Evolutionary conservation across 2,329 filamentous ascomycete species (phyloP).

Genomic region (Calonectria pseudoreteaudii): DNA sequence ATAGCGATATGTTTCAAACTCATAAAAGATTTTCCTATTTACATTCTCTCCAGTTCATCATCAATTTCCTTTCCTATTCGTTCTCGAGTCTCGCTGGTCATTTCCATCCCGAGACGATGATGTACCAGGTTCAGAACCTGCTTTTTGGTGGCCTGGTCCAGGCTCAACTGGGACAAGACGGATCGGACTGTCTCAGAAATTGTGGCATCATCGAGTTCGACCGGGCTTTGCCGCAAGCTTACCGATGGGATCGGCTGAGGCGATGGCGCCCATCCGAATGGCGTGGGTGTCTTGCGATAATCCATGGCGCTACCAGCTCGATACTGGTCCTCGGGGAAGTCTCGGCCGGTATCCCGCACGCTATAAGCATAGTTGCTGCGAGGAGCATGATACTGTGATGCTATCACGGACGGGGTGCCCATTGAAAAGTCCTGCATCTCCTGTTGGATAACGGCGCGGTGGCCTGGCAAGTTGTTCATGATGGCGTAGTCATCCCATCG

Average conservation of each 20-base stretch:
- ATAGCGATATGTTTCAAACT: neutral
- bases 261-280: conserved; percentile 90
- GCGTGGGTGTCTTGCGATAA: conserved; percentile 64
- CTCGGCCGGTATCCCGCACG: neutral
- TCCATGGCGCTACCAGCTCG: neutral
- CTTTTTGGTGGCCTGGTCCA: conserved; percentile 97
- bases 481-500: conserved; percentile 97
- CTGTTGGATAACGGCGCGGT: conserved; percentile 74
- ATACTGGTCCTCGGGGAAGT: neutral
- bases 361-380: neutral
- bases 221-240: conserved; percentile 69
- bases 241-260: conserved; percentile 55
- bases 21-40: conserved; percentile 41
- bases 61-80: conserved; percentile 97
- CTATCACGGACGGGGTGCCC: conserved; percentile 53
- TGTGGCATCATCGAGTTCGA: conserved; percentile 79
- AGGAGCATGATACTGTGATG: neutral
- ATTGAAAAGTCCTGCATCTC: conserved; percentile 87
- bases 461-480: conserved; percentile 88
- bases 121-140: conserved; percentile 92
- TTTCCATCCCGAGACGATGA: conserved; percentile 89
- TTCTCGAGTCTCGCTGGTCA: conserved; percentile 84
- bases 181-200: conserved; percentile 89
- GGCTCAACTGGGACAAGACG: conserved; percentile 88
- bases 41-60: conserved; percentile 93